Evolutionary conservation across 148 eudicot genomes (phyloP), one percentile per base, ranked within the genome.

Genomic region (Rhododendron vialii): DNA sequence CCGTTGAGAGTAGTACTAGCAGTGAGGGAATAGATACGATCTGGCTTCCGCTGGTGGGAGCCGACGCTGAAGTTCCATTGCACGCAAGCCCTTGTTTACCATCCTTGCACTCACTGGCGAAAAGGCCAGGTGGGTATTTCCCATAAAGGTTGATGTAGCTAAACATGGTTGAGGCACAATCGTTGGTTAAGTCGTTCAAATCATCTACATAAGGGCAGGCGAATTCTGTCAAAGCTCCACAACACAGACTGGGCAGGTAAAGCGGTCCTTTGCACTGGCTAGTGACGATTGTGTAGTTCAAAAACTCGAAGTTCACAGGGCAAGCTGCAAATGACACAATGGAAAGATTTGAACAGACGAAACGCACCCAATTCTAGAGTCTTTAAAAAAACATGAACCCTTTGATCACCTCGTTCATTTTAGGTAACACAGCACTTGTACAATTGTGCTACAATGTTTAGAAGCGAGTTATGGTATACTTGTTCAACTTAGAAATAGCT

Each of bases 81-180:
- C 94, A 92, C 7, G 4, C 78, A 18, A 92, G 91, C 45, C 94
- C 94, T 4, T 6, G 6, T 85, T 87, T 87, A 0, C 81, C 89
- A 33, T 87, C 92, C 41, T 81, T 33, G 86, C 94, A 92, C 65
- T 50, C 73, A 63, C 87, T 90, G 20, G 92, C 73, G 41, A 90
- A 92, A 43, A 92, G 88, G 15, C 90, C 91, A 0, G 91, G 90
- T 24, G 92, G 91, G 86, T 90, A 90, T 28, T 86, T 88, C n/a
- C 93, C 94, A 12, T 91, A 63, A 26, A 90, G 87, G 83, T 91
- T 90, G 45, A 92, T 90, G 88, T 92, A 92, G 76, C 92, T 91
- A 86, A 92, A 92, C 93, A 92, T 90, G 61, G 89, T 88, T 8
- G 90, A 1, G 26, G 94, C 90, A 77, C 94, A 92, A 18, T 90